Conservation (phyloP, 2,329 filamentous ascomycete species). For the Fusarium nygamai region DNA sequence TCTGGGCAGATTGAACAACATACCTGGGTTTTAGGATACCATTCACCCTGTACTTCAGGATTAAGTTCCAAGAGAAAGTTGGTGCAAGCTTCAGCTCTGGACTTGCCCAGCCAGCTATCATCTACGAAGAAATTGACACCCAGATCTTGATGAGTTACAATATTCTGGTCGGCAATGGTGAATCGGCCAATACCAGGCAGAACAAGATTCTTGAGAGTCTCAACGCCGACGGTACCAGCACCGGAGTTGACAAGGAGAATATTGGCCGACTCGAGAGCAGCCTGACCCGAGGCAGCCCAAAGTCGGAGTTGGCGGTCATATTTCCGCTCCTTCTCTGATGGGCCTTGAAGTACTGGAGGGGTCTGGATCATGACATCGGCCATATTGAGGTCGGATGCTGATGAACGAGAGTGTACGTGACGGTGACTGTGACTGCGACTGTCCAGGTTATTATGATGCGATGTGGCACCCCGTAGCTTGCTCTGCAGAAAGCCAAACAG, state of each 20-base stretch:
- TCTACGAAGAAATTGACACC: slow-evolving; percentile 98
- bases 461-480: not conserved
- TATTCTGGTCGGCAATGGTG: slow-evolving; percentile 84
- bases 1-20: not conserved
- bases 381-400: slow-evolving; percentile 35
- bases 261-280: slow-evolving; percentile 88
- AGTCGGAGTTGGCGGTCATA: slow-evolving; percentile 96
- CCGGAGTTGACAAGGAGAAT: slow-evolving; percentile 92
- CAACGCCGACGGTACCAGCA: slow-evolving; percentile 85
- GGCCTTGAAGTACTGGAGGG: slow-evolving; percentile 55
- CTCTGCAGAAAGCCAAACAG: not conserved
- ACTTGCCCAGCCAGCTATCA: slow-evolving; percentile 77
- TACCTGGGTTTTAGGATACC: slow-evolving; percentile 61
- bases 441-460: slow-evolving; percentile 6
- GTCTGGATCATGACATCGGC: slow-evolving; percentile 46
- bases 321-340: slow-evolving; percentile 74
- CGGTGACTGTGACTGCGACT: not conserved
- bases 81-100: slow-evolving; percentile 80
- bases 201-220: slow-evolving; percentile 97
- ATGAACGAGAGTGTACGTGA: not conserved
- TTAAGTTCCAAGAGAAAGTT: slow-evolving; percentile 87
- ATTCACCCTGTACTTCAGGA: slow-evolving; percentile 86
- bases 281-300: slow-evolving; percentile 93
- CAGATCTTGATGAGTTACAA: slow-evolving; percentile 83
- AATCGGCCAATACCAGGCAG: slow-evolving; percentile 92